Evolutionary conservation across 2,329 filamentous ascomycete species (phyloP).

Genomic region (Anisogramma anomala): DNA sequence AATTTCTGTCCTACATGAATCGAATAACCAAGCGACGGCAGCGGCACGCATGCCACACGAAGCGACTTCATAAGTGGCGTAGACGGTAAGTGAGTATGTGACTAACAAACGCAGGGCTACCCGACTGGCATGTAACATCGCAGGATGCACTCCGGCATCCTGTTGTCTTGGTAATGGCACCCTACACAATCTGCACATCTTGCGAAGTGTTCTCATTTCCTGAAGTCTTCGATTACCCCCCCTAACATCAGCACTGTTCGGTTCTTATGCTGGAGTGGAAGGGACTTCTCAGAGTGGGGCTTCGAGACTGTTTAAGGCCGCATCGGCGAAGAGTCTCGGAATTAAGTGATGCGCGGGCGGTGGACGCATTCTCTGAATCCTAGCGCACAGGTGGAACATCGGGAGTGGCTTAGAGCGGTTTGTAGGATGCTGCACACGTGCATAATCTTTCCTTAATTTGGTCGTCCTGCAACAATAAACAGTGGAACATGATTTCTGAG

Average conservation of each 20-base stretch:
- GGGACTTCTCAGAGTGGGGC: not conserved
- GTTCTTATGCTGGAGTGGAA: not conserved
- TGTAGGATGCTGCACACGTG: too few species aligned
- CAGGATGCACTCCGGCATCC: not conserved
- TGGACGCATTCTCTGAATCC: too few species aligned
- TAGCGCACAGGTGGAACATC: too few species aligned
- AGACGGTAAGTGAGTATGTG: slow-evolving; percentile 10
- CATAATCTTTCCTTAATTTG: too few species aligned
- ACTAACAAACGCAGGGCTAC: not conserved
- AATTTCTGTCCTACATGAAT: not conserved
- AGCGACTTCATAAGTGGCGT: not conserved
- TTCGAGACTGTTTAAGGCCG: too few species aligned
- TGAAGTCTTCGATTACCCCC: not conserved
- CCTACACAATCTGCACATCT: not conserved
- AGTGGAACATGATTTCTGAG: too few species aligned
- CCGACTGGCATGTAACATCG: not conserved
- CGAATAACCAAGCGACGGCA: slow-evolving; percentile 3
- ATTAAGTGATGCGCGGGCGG: too few species aligned
- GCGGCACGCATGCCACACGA: slow-evolving; percentile 4
- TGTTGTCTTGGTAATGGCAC: not conserved
- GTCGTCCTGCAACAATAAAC: too few species aligned
- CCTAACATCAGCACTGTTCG: slow-evolving; percentile 3
- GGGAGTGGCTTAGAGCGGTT: too few species aligned
- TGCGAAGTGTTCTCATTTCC: slow-evolving; percentile 2
- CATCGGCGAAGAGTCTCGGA: too few species aligned